Evolutionary conservation across 768 basidiomycete genomes (phyloP), one percentile per base, ranked within the genome.

Genomic region (Gloeophyllum trabeum): DNA sequence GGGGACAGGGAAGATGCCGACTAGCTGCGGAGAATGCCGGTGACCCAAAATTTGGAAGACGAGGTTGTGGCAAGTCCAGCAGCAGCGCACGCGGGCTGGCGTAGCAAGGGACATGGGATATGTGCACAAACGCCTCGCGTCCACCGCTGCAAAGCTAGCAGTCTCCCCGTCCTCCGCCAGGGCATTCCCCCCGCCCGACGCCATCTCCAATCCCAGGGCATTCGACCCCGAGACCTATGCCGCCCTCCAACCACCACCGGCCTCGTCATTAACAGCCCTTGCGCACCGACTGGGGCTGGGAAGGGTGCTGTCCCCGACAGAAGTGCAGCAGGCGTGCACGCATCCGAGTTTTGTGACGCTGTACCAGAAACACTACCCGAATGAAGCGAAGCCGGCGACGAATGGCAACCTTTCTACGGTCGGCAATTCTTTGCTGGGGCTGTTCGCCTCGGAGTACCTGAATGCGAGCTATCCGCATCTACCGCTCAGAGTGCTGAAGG

Each of bases 401-500:
- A 98, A 98, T 63, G 79, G 70, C 6, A 74, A 84, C 39, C 74
- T 94, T 12, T 70, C 81, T 3, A 59, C 71, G 0, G 62, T 93
- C 12, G 93, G 92, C 30, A 96, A 96, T 65, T 71, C 86, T 1
- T 71, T 96, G 43, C 75, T 96, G 64, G 93, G 93, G 42, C 69
- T 96, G 23, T 92, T 96, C 57, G 84, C 89, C 6, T 63, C 87
- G 2, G 93, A 98, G 62, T 78, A 82, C 56, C 63, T 96, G 30
- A 71, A 84, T 43, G 68, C 79, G 10, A 69, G 76, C 35, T 97
- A 84, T 59, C 94, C 94, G 0, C 81, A 93, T 54, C 73, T 98
- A 21, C 94, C 94, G 1, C 91, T 89, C 18, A 79, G 88, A 42
- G 91, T 91, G 19, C 63, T 89, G 51, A 93, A 96, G 63, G 85